Conservation (phyloP, 2,329 filamentous ascomycete genomes). For the Trichophyton verrucosum region DNA sequence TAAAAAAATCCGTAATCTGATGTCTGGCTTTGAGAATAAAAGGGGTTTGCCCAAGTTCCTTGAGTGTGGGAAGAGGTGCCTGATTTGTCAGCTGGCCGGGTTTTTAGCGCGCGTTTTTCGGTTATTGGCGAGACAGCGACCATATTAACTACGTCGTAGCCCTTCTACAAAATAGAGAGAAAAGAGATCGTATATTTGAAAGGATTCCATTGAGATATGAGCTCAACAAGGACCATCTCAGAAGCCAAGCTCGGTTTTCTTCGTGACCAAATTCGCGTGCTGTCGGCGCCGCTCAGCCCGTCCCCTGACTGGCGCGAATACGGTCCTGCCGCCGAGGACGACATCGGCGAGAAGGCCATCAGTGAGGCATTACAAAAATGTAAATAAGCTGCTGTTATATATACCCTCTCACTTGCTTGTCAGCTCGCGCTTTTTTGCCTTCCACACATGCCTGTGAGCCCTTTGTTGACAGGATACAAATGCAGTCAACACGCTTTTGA, state of each 20-base stretch:
- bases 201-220: conserved; percentile 19
- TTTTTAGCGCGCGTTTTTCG: too few species aligned
- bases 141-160: too few species aligned
- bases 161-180: too few species aligned
- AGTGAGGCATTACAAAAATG: conserved; percentile 42
- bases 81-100: too few species aligned
- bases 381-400: conserved; percentile 15
- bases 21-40: too few species aligned
- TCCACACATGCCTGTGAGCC: background rate
- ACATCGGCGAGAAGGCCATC: conserved; percentile 37
- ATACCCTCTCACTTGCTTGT: background rate
- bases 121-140: too few species aligned
- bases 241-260: conserved; percentile 42
- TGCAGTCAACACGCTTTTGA: conserved; percentile 40
- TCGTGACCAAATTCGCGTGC: conserved; percentile 39
- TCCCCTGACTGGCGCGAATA: conserved; percentile 37
- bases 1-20: too few species aligned
- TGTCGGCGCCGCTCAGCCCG: conserved; percentile 38
- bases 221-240: conserved; percentile 34
- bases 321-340: conserved; percentile 23
- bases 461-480: background rate
- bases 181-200: too few species aligned
- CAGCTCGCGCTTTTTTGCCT: background rate
- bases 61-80: too few species aligned
- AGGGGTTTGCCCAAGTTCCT: too few species aligned